phyloP scores from a whole-genome alignment of 768 basidiomycete genomes.

The Boletus vinaceobasis region DNA sequence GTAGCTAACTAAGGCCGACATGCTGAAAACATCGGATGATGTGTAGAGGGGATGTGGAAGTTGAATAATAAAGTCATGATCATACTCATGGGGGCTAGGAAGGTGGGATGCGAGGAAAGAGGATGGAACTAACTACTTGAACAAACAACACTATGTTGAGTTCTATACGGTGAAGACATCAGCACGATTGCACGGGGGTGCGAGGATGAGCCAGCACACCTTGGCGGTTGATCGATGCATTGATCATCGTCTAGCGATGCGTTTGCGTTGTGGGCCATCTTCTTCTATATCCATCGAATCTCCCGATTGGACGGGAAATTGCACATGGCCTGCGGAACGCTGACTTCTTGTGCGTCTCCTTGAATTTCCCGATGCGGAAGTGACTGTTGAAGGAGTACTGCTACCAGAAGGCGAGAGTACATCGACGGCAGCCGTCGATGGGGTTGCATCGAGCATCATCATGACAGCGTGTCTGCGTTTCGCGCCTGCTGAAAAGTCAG shows the following conservation, averaged over 20 bases:
- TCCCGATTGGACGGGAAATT: conserved; percentile 38
- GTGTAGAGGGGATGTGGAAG: neutral
- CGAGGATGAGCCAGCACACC: neutral
- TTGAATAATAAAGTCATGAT: conserved; percentile 15
- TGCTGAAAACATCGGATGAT: conserved; percentile 5
- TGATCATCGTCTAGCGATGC: conserved; percentile 58
- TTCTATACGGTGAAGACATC: conserved; percentile 7
- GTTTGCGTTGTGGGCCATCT: conserved; percentile 70
- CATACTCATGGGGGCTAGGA: conserved; percentile 5
- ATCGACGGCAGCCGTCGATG: conserved; percentile 37
- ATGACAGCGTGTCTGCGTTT: conserved; percentile 79
- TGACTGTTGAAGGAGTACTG: conserved; percentile 19
- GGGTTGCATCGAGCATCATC: conserved; percentile 65
- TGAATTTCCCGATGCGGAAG: conserved; percentile 30
- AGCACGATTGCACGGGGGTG: neutral
- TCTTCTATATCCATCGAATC: conserved; percentile 78
- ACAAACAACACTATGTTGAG: conserved; percentile 5
- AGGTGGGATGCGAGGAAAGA: neutral
- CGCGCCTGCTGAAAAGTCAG: conserved; percentile 48
- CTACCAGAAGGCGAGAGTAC: conserved; percentile 38
- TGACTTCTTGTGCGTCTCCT: conserved; percentile 58
- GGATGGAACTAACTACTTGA: conserved; percentile 3
- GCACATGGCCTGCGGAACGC: conserved; percentile 36
- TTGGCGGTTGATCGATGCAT: neutral
- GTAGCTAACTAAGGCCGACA: neutral